A percentile compares a stretch with the other conserved stretches of the same genome.
These are phyloP conservation scores for Camellia lanceoleosa DNA, from an alignment of 148 eudicot species.

Conservation along the genomic window DNA sequence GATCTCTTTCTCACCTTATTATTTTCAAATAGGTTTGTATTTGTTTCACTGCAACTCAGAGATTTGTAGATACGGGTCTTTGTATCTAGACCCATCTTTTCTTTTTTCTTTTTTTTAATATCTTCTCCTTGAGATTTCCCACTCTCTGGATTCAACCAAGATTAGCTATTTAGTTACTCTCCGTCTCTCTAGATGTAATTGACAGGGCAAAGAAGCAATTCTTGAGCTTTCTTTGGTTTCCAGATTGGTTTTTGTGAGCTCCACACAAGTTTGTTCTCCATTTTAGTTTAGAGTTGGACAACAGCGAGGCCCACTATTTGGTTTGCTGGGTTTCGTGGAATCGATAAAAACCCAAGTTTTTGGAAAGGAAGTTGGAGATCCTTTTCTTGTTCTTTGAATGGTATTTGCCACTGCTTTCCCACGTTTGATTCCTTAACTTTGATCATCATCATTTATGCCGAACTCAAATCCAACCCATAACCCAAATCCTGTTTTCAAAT, in stretches of 20 bases:
- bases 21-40: slow-evolving; percentile 9
- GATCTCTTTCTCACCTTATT: slow-evolving; percentile 28
- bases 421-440: slow-evolving; percentile 20
- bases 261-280: slow-evolving; percentile 24
- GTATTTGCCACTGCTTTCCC: slow-evolving; percentile 20
- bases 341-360: slow-evolving; percentile 32
- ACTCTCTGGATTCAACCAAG: slow-evolving; percentile 10
- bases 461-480: slow-evolving; percentile 6
- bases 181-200: too few species aligned
- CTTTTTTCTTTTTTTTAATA: too few species aligned
- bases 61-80: slow-evolving; percentile 22
- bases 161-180: not conserved
- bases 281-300: slow-evolving; percentile 22
- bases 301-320: slow-evolving; percentile 46
- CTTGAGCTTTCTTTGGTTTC: slow-evolving; percentile 13
- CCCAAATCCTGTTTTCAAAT: slow-evolving; percentile 32
- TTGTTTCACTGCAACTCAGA: slow-evolving; percentile 23
- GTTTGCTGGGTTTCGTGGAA: slow-evolving; percentile 55
- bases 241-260: slow-evolving; percentile 22
- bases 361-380: slow-evolving; percentile 27
- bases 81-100: slow-evolving; percentile 21
- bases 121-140: slow-evolving; percentile 19
- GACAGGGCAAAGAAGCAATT: too few species aligned
- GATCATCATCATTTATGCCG: slow-evolving; percentile 22
- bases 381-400: slow-evolving; percentile 13